Percentiles rank a stretch among this genome's conserved stretches.
Evolutionary conservation across 1,284 basidiomycete species (phyloP).

Genomic region (Trichosporon sp.): DNA sequence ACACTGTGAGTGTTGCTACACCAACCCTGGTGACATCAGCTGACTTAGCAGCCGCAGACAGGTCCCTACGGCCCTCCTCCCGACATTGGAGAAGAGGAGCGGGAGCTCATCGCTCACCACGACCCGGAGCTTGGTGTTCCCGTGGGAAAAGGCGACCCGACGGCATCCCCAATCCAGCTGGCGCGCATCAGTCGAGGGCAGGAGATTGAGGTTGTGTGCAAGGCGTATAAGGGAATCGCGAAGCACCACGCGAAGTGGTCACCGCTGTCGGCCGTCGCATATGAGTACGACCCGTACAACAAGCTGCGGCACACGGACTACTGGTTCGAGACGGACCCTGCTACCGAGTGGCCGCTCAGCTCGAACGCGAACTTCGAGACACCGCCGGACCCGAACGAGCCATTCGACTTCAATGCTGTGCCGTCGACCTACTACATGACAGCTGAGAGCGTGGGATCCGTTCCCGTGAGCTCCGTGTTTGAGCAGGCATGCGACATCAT

Average conservation of each 20-base stretch:
- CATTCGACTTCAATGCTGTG: slow-evolving; percentile 80
- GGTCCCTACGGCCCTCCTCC: slow-evolving; percentile 38
- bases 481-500: slow-evolving; percentile 75
- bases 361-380: slow-evolving; percentile 78
- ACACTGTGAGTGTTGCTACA: slow-evolving; percentile 15
- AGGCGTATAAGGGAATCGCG: slow-evolving; percentile 94
- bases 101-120: slow-evolving; percentile 53
- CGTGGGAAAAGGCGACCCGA: slow-evolving; percentile 71
- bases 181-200: slow-evolving; percentile 93
- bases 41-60: slow-evolving; percentile 12
- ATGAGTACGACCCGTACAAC: slow-evolving; percentile 99
- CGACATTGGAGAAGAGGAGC: slow-evolving; percentile 38
- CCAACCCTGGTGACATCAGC: neutral
- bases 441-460: slow-evolving; percentile 82
- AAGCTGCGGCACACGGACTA: slow-evolving; percentile 90
- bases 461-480: slow-evolving; percentile 81
- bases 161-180: slow-evolving; percentile 67
- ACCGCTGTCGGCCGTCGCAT: slow-evolving; percentile 87
- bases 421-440: slow-evolving; percentile 85
- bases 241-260: slow-evolving; percentile 99
- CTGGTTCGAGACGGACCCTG: slow-evolving; percentile 80
- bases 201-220: slow-evolving; percentile 77
- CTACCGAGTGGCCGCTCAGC: slow-evolving; percentile 72
- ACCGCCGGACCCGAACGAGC: slow-evolving; percentile 66
- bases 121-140: slow-evolving; percentile 75